phyloP scores from a whole-genome alignment of 352 stramenopile genomes.

The Phytophthora citricola region DNA sequence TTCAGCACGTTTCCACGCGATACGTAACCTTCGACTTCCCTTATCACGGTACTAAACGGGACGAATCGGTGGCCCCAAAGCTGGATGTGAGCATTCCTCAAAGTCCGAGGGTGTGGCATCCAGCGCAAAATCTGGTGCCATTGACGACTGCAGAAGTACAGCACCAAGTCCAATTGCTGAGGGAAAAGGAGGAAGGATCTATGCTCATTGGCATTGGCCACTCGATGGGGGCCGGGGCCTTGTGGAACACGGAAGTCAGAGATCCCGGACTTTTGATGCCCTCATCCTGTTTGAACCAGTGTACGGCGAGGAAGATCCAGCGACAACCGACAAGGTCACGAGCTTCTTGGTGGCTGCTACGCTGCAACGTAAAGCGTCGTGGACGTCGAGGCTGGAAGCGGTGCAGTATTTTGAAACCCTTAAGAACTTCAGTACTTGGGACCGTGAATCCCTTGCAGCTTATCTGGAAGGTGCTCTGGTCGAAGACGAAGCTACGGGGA shows the following conservation, averaged over 20 bases:
- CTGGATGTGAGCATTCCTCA: conserved; percentile 16
- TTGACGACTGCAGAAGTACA: conserved; percentile 34
- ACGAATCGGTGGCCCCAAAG: conserved; percentile 32
- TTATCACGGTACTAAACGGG: conserved; percentile 46
- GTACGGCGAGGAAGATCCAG: conserved; percentile 27
- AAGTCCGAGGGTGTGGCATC: conserved; percentile 40
- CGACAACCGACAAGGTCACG: conserved; percentile 18
- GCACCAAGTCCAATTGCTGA: conserved; percentile 26
- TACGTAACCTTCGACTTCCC: conserved; percentile 46
- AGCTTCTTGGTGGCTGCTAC: conserved; percentile 44
- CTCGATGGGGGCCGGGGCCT: conserved; percentile 40
- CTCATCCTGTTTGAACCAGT: conserved; percentile 57
- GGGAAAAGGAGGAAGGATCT: conserved; percentile 1
- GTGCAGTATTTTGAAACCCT: conserved; percentile 21
- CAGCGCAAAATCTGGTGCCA: conserved; percentile 25
- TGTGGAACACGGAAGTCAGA: conserved; percentile 48
- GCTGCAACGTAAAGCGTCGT: conserved; percentile 38
- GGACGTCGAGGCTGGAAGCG: conserved; percentile 27
- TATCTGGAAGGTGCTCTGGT: conserved; percentile 44
- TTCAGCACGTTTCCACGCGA: conserved; percentile 32
- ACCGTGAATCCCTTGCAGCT: conserved; percentile 41
- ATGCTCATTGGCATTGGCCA: conserved; percentile 43
- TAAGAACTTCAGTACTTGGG: conserved; percentile 47
- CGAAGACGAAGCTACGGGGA: conserved; percentile 33
- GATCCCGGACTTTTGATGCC: conserved; percentile 46